Conservation (phyloP, 1,139 yeast genomes). For the Suhomyces atakaporum region DNA sequence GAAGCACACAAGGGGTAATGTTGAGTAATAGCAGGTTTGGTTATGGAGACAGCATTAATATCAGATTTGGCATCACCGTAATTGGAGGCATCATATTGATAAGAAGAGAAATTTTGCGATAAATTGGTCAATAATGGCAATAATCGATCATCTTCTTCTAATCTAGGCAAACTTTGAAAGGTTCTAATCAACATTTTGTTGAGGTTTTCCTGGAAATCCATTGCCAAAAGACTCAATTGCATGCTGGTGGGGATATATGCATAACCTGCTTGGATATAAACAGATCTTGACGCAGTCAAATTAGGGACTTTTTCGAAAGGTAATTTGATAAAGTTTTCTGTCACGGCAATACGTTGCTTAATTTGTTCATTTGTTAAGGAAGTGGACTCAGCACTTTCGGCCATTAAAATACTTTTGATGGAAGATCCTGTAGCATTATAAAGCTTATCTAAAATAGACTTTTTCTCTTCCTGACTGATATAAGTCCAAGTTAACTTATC, state of each 20-base stretch:
- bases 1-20: constrained; percentile 87
- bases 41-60: constrained; percentile 65
- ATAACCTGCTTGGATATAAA: constrained; percentile 63
- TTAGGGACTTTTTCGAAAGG: constrained; percentile 87
- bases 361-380: constrained; percentile 44
- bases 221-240: constrained; percentile 67
- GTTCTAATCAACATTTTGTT: constrained; percentile 60
- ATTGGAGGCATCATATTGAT: constrained; percentile 48
- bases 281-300: constrained; percentile 68
- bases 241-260: constrained; percentile 86
- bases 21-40: constrained; percentile 52
- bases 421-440: constrained; percentile 51
- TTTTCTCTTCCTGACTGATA: constrained; percentile 64
- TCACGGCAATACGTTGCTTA: constrained; percentile 40
- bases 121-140: constrained; percentile 80
- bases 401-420: constrained; percentile 35
- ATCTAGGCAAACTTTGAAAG: constrained; percentile 74
- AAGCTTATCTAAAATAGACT: constrained; percentile 49
- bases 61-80: constrained; percentile 43
- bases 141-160: constrained; percentile 90
- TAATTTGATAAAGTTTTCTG: constrained; percentile 71
- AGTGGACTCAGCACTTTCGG: constrained; percentile 28
- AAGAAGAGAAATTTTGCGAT: constrained; percentile 68
- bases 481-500: constrained; percentile 70
- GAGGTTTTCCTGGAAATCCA: constrained; percentile 64